Evolutionary conservation across 768 basidiomycete genomes (phyloP).

Genomic region (Fomitopsis pulvina): DNA sequence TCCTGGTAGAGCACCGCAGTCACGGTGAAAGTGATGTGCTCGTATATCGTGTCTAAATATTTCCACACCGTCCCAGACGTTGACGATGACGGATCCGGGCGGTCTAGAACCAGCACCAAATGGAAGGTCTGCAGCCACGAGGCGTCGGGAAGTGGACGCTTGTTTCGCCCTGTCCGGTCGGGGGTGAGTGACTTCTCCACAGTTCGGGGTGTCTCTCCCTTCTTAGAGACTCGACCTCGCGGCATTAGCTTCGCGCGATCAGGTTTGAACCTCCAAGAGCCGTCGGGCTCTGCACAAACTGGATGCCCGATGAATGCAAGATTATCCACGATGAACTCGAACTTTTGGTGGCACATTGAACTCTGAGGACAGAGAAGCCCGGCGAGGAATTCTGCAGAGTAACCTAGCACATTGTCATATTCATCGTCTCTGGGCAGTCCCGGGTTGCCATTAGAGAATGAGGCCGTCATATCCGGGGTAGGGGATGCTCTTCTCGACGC

Average conservation of each 20-base stretch:
- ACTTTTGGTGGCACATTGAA: conserved; percentile 88
- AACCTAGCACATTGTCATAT: conserved; percentile 72
- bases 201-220: conserved; percentile 27
- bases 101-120: conserved; percentile 79
- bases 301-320: conserved; percentile 94
- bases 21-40: conserved; percentile 82
- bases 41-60: conserved; percentile 84
- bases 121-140: conserved; percentile 75
- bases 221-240: conserved; percentile 52
- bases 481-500: conserved; percentile 49
- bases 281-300: conserved; percentile 71
- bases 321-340: conserved; percentile 88
- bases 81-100: conserved; percentile 85
- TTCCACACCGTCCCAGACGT: conserved; percentile 69
- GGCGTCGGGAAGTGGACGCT: conserved; percentile 13
- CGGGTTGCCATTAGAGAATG: neutral
- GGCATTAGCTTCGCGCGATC: conserved; percentile 47
- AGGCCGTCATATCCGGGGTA: conserved; percentile 29
- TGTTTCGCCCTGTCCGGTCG: conserved; percentile 23
- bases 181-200: conserved; percentile 23
- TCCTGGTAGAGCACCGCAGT: conserved; percentile 92
- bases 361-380: conserved; percentile 71
- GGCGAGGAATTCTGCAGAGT: conserved; percentile 75
- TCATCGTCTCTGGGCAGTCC: conserved; percentile 28
- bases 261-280: conserved; percentile 68